These are phyloP conservation scores for Aspergillus panamensis DNA, from an alignment of 495 filamentous ascomycete species.

Conservation along the genomic window DNA sequence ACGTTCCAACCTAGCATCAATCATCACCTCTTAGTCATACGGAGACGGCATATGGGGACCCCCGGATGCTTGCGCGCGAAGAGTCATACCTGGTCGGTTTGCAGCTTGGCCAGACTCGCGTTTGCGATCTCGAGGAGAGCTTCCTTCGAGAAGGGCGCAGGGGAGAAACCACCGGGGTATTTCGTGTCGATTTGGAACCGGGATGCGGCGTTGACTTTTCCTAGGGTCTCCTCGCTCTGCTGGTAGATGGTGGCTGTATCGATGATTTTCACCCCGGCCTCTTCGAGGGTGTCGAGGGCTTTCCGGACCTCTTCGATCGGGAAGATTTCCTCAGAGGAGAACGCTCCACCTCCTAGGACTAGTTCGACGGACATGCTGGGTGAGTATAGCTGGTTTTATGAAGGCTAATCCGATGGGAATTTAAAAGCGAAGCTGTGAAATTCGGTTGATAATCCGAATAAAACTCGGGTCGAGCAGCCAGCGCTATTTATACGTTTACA, in stretches of 20 bases:
- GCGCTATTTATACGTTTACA: no score
- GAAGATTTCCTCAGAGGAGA: not conserved
- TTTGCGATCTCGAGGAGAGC: conserved; percentile 1
- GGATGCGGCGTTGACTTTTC: not conserved
- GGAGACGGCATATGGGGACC: no score
- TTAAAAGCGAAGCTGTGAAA: no score
- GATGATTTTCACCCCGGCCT: not conserved
- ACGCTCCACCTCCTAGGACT: not conserved
- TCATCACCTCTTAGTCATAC: no score
- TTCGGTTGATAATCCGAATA: no score
- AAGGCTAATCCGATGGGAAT: no score
- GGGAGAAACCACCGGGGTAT: not conserved
- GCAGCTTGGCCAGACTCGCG: not conserved
- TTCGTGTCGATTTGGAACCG: conserved; percentile 1
- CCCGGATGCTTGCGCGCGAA: no score
- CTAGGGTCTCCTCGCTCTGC: not conserved
- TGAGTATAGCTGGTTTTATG: no score
- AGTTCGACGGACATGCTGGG: not conserved
- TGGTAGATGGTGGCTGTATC: not conserved
- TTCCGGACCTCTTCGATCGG: not conserved
- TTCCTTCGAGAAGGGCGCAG: not conserved
- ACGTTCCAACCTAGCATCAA: conserved; percentile 30
- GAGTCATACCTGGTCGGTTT: not conserved
- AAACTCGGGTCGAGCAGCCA: no score
- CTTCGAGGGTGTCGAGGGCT: not conserved